Base-by-base conservation (phyloP, 768 basidiomycete genomes). In the Mycena latifolia region DNA sequence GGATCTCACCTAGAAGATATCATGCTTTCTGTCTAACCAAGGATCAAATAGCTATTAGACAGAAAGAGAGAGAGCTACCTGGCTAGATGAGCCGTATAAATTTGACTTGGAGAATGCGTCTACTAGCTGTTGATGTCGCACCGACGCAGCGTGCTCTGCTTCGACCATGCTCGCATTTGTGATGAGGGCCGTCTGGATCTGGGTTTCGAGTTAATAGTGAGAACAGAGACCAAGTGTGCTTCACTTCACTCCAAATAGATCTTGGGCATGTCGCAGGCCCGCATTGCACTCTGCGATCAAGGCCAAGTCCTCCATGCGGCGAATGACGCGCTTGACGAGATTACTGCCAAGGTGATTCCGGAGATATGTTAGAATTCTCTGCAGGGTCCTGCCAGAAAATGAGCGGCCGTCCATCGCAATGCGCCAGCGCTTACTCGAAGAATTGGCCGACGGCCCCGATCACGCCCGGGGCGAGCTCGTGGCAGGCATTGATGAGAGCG, bases 281-380 rank as follows among this genome's bases (percentile, higher is more conserved):
- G 55, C 55, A 27, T 56, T 46, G 43, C 55, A 56, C 27, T 56
- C 43, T 11, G 53, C 12, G 24, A 55, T 56, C 43, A 56, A 46
- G n/a, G 55, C 28, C 2, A 25, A 27, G 15, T 55, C 53, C 9
- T 55, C 53, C 8, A 55, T 27, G 25, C 37, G 53, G 25, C 37
- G 53, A 27, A 55, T n/a, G n/a, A n/a, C n/a, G n/a, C n/a, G n/a
- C n/a, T n/a, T n/a, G n/a, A n/a, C n/a, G n/a, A n/a, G n/a, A n/a
- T n/a, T n/a, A n/a, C n/a, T n/a, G n/a, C n/a, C n/a, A n/a, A n/a
- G n/a, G n/a, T n/a, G n/a, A n/a, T n/a, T n/a, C n/a, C n/a, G n/a
- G n/a, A n/a, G n/a, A n/a, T n/a, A n/a, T n/a, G n/a, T n/a, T n/a
- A n/a, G n/a, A n/a, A n/a, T n/a, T n/a, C n/a, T n/a, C n/a, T n/a